These are phyloP conservation scores for Chimonanthus salicifolius DNA, from an alignment of 164 flowering plant genomes.

Conservation along the genomic window DNA sequence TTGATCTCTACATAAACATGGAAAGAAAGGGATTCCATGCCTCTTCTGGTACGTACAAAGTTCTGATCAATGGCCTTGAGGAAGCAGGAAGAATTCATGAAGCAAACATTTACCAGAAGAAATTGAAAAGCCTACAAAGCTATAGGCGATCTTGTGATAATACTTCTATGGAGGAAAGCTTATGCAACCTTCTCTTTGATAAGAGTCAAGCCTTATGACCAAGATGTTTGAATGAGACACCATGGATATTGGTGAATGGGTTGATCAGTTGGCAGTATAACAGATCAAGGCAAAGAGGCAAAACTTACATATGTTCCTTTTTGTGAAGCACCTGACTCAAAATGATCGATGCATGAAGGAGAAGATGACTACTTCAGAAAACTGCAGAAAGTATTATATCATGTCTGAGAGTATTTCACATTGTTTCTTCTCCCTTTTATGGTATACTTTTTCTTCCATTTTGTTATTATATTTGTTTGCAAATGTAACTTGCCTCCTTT, in stretches of 20 bases:
- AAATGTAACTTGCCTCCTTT: too few relatives aligned
- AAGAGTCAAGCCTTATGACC: background rate
- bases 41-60: slow-evolving; percentile 53
- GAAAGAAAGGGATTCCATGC: slow-evolving; percentile 36
- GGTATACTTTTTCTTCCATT: too few relatives aligned
- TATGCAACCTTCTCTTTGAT: slow-evolving; percentile 37
- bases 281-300: too few relatives aligned
- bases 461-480: too few relatives aligned
- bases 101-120: slow-evolving; percentile 41
- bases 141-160: slow-evolving; percentile 11
- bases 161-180: slow-evolving; percentile 31
- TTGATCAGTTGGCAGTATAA: too few relatives aligned
- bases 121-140: slow-evolving; percentile 34
- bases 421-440: too few relatives aligned
- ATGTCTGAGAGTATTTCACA: too few relatives aligned
- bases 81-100: slow-evolving; percentile 36
- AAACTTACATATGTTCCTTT: too few relatives aligned
- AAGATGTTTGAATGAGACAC: background rate
- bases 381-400: too few relatives aligned
- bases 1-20: slow-evolving; percentile 53
- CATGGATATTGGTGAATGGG: background rate
- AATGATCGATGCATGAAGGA: too few relatives aligned
- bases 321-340: too few relatives aligned
- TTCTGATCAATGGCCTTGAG: slow-evolving; percentile 59
- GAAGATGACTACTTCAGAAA: too few relatives aligned